Conservation (phyloP, 2,329 filamentous ascomycete genomes). For the Neocatenulostroma microsporum region DNA sequence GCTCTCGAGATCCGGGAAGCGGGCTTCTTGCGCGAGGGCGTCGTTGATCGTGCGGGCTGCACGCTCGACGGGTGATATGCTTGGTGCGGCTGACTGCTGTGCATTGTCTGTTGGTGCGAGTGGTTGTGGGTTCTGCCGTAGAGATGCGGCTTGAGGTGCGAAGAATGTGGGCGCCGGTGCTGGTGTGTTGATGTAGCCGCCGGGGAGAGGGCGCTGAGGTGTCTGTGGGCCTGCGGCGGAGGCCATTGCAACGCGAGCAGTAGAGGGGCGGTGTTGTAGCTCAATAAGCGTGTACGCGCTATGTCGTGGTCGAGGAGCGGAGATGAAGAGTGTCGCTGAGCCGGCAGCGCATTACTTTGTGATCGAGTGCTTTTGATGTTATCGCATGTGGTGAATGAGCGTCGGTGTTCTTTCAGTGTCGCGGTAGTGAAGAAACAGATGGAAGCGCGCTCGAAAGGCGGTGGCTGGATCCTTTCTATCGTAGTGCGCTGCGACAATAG, state of each 20-base stretch:
- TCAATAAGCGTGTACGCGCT: too few species aligned
- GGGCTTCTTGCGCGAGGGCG: conserved; percentile 65
- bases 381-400: conserved; percentile 3
- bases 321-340: conserved; percentile 4
- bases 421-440: too few species aligned
- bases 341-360: conserved; percentile 14
- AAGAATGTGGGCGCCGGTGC: conserved; percentile 40
- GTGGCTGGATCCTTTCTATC: neutral
- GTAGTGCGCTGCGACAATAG: conserved; percentile 4
- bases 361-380: neutral
- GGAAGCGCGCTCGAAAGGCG: neutral
- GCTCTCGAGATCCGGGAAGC: conserved; percentile 80
- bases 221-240: conserved; percentile 37
- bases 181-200: conserved; percentile 69
- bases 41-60: conserved; percentile 78
- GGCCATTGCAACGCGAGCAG: conserved; percentile 17
- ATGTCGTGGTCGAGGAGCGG: conserved; percentile 6
- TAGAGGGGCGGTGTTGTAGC: too few species aligned
- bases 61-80: conserved; percentile 62
- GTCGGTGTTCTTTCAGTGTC: conserved; percentile 1
- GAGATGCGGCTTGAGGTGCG: conserved; percentile 23
- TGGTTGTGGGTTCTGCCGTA: conserved; percentile 21
- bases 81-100: conserved; percentile 12
- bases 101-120: conserved; percentile 6
- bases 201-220: conserved; percentile 64